These are phyloP conservation scores for Caulochytrium protostelioides DNA, from an alignment of 371 early-diverging fungal genomes.

Conservation along the genomic window DNA sequence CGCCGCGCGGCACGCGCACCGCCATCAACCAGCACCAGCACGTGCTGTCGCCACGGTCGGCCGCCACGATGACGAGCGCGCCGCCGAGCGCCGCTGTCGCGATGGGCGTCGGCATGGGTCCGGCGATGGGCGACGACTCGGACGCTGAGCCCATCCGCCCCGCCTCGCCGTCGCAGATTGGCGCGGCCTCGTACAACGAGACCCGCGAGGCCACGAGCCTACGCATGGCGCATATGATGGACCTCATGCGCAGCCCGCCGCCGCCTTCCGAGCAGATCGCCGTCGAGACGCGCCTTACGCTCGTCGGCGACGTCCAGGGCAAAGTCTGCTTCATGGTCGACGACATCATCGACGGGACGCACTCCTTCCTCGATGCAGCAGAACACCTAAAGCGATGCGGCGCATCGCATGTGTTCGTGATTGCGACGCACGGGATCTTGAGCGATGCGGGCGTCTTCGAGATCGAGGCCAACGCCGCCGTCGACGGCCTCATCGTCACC, in stretches of 20 bases:
- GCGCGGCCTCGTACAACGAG: neutral
- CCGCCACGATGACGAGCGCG: too few relatives aligned
- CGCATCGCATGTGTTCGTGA: constrained; percentile 64
- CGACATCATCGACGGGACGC: constrained; percentile 69
- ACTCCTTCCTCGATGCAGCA: constrained; percentile 78
- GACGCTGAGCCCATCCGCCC: too few relatives aligned
- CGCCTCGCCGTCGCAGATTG: too few relatives aligned
- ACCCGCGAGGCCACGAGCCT: neutral
- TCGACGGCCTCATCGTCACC: constrained; percentile 56
- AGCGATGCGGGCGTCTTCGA: constrained; percentile 60
- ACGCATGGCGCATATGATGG: neutral
- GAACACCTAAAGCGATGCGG: constrained; percentile 62
- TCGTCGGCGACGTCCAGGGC: constrained; percentile 82
- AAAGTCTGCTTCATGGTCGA: constrained; percentile 80
- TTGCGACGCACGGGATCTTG: constrained; percentile 86
- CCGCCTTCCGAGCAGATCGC: too few relatives aligned
- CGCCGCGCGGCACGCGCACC: too few relatives aligned
- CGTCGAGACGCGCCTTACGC: constrained; percentile 14
- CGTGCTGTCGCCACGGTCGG: too few relatives aligned
- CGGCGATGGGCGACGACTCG: too few relatives aligned
- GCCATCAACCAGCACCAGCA: too few relatives aligned
- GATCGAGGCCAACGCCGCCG: constrained; percentile 29
- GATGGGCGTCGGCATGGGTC: too few relatives aligned
- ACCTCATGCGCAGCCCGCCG: neutral
- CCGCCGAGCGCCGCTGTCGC: too few relatives aligned